Evolutionary conservation across 768 basidiomycete genomes (phyloP), one percentile per base, ranked within the genome.

Genomic region (Tylopilus sp.): DNA sequence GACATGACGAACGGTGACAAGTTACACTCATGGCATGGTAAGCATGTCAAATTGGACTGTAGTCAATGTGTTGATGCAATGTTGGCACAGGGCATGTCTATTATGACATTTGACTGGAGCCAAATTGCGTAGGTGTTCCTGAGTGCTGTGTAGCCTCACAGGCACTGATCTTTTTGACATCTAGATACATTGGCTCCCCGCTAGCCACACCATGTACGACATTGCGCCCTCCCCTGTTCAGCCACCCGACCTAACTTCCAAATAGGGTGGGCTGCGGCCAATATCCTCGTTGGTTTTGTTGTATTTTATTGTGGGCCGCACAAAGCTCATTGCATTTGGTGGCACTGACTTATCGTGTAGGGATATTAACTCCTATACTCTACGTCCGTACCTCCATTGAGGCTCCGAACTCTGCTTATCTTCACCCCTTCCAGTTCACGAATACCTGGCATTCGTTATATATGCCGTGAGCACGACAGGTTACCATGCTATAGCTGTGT

Each of bases 91-190:
- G 82, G 83, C 25, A 88, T 89, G 84, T 83, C 83, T 46, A 60
- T 88, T 44, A 61, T 90, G 53, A 88, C 87, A 39, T 88, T 92
- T 63, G 89, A 91, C 61, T 92, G 89, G 89, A 75, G 81, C 17
- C 84, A 88, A 67, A 82, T 86, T 51, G 67, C 69, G 62, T 70
- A 31, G 43, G 67, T 65, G 61, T 46, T 56, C 60, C 22, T 45
- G 11, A 20, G 9, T 22, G 10, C 20, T 1, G 21, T 25, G 8
- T 10, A 20, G 15, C 50, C 23, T 26, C 45, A 30, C 17, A 15
- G 3, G 12, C 4, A 46, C 40, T 48, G 38, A 53, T 48, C 20
- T 6, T 50, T 18, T 11, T 23, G 10, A 22, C 5, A 26, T 26
- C 25, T 26, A 68, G 67, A 43, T 68, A 64, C 36, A 64, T 54